Conservation (phyloP, 352 stramenopile species). For the Globisporangium spiculum region DNA sequence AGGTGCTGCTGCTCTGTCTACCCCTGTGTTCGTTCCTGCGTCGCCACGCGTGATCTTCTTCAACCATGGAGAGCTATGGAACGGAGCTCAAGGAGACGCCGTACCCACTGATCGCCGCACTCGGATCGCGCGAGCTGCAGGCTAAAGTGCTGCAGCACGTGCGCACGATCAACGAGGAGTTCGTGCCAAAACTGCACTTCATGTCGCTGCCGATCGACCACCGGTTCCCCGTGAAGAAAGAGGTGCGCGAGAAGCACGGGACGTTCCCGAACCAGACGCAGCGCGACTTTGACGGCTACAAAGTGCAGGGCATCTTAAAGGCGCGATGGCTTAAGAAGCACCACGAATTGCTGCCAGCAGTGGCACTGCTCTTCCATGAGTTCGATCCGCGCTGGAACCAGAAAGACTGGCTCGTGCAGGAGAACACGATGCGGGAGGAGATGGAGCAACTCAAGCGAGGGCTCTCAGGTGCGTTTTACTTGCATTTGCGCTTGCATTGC, state of each 20-base stretch:
- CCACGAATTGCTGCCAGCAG: constrained; percentile 73
- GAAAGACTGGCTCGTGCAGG: constrained; percentile 67
- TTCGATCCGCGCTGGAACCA: constrained; percentile 76
- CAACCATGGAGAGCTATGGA: constrained; percentile 81
- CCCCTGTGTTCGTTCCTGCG: not conserved
- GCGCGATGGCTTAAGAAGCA: constrained; percentile 86
- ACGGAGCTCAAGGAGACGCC: constrained; percentile 85
- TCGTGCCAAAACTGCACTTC: constrained; percentile 78
- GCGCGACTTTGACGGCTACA: constrained; percentile 77
- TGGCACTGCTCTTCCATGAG: constrained; percentile 82
- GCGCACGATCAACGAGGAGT: constrained; percentile 78
- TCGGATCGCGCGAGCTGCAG: constrained; percentile 76
- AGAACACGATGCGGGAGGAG: constrained; percentile 68
- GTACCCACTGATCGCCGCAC: constrained; percentile 78
- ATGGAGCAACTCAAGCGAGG: constrained; percentile 67
- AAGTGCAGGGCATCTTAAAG: constrained; percentile 72
- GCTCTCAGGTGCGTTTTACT: constrained; percentile 29
- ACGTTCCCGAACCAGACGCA: constrained; percentile 84
- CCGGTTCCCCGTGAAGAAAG: constrained; percentile 80
- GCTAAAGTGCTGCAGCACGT: constrained; percentile 64
- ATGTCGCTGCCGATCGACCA: constrained; percentile 66
- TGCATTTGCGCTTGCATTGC: not conserved
- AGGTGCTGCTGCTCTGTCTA: not conserved
- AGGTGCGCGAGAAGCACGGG: constrained; percentile 80
- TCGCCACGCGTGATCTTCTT: constrained; percentile 4